Evolutionary conservation across 371 early-diverging fungal species (phyloP).

Genomic region (Saksenaea vasiformis): DNA sequence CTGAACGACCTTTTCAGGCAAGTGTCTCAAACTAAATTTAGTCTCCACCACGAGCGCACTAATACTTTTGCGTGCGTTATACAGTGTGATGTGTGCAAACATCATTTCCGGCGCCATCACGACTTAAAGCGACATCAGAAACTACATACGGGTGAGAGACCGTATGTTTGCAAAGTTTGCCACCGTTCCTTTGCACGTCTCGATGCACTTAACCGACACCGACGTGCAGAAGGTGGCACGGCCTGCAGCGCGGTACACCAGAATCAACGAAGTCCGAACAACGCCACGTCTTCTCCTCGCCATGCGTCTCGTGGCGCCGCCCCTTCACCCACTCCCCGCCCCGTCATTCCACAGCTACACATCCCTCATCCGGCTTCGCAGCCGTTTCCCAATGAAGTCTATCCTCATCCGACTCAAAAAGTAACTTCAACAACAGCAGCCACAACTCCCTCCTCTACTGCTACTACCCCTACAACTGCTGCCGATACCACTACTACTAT

Average conservation of each 20-base stretch:
- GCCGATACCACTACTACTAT: constrained; percentile 16
- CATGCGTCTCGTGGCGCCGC: constrained; percentile 5
- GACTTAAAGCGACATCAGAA: constrained; percentile 67
- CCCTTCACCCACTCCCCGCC: constrained; percentile 10
- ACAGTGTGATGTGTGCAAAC: constrained; percentile 45
- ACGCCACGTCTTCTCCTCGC: constrained; percentile 12
- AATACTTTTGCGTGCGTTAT: constrained; percentile 3
- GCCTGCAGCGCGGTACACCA: constrained; percentile 38
- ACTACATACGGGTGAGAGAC: constrained; percentile 64
- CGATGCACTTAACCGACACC: constrained; percentile 74
- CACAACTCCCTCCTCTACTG: constrained; percentile 14
- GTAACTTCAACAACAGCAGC: constrained; percentile 8
- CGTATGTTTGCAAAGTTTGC: constrained; percentile 59
- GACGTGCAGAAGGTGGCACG: constrained; percentile 63
- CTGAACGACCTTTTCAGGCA: constrained; percentile 48
- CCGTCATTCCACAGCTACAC: constrained; percentile 26
- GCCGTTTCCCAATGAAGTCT: constrained; percentile 19
- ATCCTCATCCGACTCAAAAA: constrained; percentile 11
- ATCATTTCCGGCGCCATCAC: constrained; percentile 59
- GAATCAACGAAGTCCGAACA: constrained; percentile 7
- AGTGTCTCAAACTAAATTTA: constrained; percentile 10
- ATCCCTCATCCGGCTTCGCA: constrained; percentile 29
- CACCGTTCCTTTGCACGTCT: constrained; percentile 64
- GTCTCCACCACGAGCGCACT: constrained; percentile 3
- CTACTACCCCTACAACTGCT: constrained; percentile 9